phyloP scores from a whole-genome alignment of 805 yeast genomes.

The Kazachstania kunashirensis region DNA sequence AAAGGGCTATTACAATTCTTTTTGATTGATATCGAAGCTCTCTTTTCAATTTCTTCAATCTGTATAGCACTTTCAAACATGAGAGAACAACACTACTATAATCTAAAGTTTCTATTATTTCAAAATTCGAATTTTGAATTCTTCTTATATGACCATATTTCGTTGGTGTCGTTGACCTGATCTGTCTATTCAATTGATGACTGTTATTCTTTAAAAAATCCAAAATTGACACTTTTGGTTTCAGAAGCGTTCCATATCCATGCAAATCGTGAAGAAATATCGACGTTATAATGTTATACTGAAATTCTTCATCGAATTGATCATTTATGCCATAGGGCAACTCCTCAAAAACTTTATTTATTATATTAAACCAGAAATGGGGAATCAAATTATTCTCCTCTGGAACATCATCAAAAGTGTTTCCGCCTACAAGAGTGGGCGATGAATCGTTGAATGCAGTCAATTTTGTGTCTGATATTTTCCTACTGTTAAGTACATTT shows the following conservation, averaged over 20 bases:
- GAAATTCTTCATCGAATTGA: slow-evolving; percentile 40
- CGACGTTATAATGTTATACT: slow-evolving; percentile 41
- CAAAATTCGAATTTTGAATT: slow-evolving; percentile 3
- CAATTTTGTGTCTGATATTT: slow-evolving; percentile 17
- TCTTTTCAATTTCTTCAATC: background rate
- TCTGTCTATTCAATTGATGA: slow-evolving; percentile 1
- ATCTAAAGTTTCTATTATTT: slow-evolving; percentile 6
- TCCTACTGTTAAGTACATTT: background rate
- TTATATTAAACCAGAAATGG: background rate
- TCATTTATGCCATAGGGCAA: slow-evolving; percentile 7
- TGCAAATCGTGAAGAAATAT: slow-evolving; percentile 36
- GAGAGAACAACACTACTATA: slow-evolving; percentile 5
- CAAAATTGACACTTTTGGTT: slow-evolving; percentile 14
- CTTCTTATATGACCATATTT: slow-evolving; percentile 15
- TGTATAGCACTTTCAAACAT: slow-evolving; percentile 1
- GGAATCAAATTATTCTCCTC: background rate
- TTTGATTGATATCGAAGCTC: background rate
- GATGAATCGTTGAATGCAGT: slow-evolving; percentile 18
- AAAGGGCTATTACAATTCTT: background rate
- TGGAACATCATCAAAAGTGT: slow-evolving; percentile 6
- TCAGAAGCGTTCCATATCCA: slow-evolving; percentile 19
- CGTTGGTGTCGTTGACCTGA: slow-evolving; percentile 9
- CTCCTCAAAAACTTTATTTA: slow-evolving; percentile 7
- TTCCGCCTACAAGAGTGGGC: slow-evolving; percentile 20
- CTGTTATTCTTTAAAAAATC: slow-evolving; percentile 12